phyloP scores from a whole-genome alignment of 306 rosid species.

The Inga leiocalycina region DNA sequence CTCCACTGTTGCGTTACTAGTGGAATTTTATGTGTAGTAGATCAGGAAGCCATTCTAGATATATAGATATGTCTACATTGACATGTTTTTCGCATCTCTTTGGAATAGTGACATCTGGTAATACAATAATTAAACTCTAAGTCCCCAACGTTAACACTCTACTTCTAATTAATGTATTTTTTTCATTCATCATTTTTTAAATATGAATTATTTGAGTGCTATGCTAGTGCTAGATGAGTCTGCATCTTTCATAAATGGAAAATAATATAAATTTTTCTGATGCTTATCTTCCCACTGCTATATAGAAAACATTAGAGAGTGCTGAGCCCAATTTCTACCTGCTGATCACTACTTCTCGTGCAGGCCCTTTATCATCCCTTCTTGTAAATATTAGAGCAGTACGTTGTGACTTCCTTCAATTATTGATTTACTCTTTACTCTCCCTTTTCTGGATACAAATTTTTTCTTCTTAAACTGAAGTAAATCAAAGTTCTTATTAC shows the following conservation, averaged over 20 bases:
- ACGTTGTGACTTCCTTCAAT: slow-evolving; percentile 41
- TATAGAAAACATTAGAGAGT: slow-evolving; percentile 68
- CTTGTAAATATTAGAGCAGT: slow-evolving; percentile 88
- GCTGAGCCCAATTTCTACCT: slow-evolving; percentile 63
- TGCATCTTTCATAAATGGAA: too few species aligned
- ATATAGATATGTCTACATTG: not conserved
- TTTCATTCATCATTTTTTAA: not conserved
- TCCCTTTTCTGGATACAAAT: slow-evolving; percentile 15
- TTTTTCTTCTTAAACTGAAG: not conserved
- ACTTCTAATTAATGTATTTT: not conserved
- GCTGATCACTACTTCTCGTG: slow-evolving; percentile 83
- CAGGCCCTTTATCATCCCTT: slow-evolving; percentile 78
- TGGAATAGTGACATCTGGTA: slow-evolving; percentile 9
- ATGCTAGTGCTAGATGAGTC: too few species aligned
- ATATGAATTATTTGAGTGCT: slow-evolving; percentile 3
- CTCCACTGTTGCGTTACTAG: not conserved
- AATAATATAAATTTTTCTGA: slow-evolving; percentile 10
- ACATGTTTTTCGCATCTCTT: slow-evolving; percentile 2
- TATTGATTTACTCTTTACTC: slow-evolving; percentile 9
- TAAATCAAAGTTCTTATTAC: too few species aligned
- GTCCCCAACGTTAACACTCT: not conserved
- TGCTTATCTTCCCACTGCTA: slow-evolving; percentile 25
- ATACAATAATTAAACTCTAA: not conserved
- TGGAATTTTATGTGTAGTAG: not conserved
- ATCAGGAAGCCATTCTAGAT: not conserved